phyloP scores from a whole-genome alignment of 106 monocot species.

The Triglochin maritima region DNA sequence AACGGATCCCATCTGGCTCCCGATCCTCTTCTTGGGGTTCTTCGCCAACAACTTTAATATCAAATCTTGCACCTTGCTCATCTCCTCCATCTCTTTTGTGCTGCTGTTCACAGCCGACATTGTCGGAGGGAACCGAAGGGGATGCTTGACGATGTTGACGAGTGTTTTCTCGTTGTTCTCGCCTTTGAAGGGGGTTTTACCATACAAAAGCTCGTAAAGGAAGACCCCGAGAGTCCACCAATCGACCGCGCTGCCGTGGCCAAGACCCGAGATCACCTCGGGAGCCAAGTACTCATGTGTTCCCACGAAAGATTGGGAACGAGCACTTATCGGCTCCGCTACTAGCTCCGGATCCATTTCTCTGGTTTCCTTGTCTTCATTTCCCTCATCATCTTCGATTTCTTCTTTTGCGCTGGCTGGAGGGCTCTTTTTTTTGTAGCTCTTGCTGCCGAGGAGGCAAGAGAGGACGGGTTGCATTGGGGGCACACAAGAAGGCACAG shows the following conservation, averaged over 20 bases:
- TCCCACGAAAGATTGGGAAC: constrained; percentile 85
- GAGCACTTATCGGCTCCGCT: constrained; percentile 57
- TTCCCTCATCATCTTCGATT: neutral
- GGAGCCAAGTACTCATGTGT: constrained; percentile 95
- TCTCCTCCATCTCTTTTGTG: constrained; percentile 37
- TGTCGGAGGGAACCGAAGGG: constrained; percentile 40
- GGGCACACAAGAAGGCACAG: constrained; percentile 26
- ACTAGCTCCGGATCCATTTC: constrained; percentile 49
- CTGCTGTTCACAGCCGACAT: neutral
- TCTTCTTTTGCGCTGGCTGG: neutral
- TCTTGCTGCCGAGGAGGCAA: constrained; percentile 43
- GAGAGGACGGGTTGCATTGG: constrained; percentile 77
- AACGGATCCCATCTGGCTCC: constrained; percentile 53
- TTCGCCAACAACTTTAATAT: constrained; percentile 59
- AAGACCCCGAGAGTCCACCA: constrained; percentile 97
- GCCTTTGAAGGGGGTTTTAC: constrained; percentile 83
- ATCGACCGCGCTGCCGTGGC: constrained; percentile 80
- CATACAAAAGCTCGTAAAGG: constrained; percentile 78
- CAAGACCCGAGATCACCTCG: constrained; percentile 83
- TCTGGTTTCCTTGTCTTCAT: neutral
- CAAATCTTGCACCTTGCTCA: constrained; percentile 47
- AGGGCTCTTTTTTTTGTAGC: constrained; percentile 6
- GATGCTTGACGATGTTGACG: constrained; percentile 66
- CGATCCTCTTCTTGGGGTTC: constrained; percentile 79
- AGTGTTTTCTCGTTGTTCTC: constrained; percentile 80